Evolutionary conservation across 805 yeast genomes (phyloP), one percentile per base, ranked within the genome.

Genomic region (Candida montana): DNA sequence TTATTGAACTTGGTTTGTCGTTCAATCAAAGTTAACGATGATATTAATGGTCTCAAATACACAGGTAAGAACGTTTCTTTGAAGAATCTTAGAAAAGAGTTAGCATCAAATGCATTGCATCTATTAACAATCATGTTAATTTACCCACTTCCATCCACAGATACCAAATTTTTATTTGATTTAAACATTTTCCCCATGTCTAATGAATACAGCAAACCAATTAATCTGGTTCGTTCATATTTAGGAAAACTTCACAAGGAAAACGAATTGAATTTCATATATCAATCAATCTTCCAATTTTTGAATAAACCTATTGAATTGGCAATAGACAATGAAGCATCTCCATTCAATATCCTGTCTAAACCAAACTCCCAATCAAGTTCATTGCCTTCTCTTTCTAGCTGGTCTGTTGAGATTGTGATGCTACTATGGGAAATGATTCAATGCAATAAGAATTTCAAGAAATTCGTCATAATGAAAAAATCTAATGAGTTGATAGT

Each of bases 381-480:
- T 35, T 50, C 66, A 40, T 34, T 68, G 44, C 63, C 76, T 34
- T 46, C 62, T 47, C 38, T 69, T 43, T 61, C 74, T 5, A 52
- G 70, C 16, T 69, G 89, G 81, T 58, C 78, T 2, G 63, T 69
- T 4, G 90, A 83, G 53, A 55, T 75, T n/a, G 60, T 77, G 6
- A 70, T 83, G 56, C 56, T 90, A 8, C 50, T 84, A 13, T 86
- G 95, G 85, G 95, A 85, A 52, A 62, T 88, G 33, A 62, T 77
- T 27, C 91, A 86, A 55, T 80, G 88, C 51, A 91, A 91, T 61
- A 68, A 68, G 44, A 61, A 61, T 37, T 80, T 83, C 52, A 70
- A 71, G 44, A 53, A 56, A 15, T 63, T 68, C 38, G 62, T 78
- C 24, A 60, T 71, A 3, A 67, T 69, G 12, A 66, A 69, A 34